Conservation (phyloP, 2,329 filamentous ascomycete species). For the Talaromyces funiculosus region DNA sequence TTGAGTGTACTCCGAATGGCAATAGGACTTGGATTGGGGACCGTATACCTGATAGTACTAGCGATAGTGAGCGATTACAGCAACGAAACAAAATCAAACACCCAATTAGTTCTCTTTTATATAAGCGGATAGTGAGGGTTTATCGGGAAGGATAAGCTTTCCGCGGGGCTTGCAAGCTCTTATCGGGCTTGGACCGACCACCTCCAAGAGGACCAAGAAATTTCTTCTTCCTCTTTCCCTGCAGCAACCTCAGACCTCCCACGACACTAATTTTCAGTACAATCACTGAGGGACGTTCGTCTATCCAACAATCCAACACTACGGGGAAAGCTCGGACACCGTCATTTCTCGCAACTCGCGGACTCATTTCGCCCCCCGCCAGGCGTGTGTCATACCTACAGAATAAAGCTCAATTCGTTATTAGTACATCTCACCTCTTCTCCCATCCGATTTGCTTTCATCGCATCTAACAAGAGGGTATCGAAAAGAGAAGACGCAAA, state of each 20-base stretch:
- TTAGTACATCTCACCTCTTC: conserved; percentile 25
- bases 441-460: conserved; percentile 12
- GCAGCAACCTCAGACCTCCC: not conserved
- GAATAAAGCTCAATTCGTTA: conserved; percentile 4
- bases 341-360: not conserved
- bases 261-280: not conserved
- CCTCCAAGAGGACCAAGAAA: not conserved
- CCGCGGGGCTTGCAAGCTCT: not conserved
- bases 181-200: not conserved
- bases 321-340: not conserved
- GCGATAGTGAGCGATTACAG: not conserved
- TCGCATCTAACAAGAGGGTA: not conserved
- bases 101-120: too few species aligned
- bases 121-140: not conserved
- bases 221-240: not conserved
- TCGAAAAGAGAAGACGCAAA: conserved; percentile 18
- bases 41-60: not conserved
- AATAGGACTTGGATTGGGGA: not conserved
- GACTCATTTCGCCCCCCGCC: conserved; percentile 1
- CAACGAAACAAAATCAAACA: not conserved
- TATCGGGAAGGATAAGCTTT: not conserved
- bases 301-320: not conserved
- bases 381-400: not conserved
- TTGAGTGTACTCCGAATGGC: not conserved
- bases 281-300: not conserved